A percentile compares a stretch with the other conserved stretches of the same genome.
These are phyloP conservation scores for Penicillium simplicissimum DNA, from an alignment of 495 filamentous ascomycete genomes.

Conservation along the genomic window DNA sequence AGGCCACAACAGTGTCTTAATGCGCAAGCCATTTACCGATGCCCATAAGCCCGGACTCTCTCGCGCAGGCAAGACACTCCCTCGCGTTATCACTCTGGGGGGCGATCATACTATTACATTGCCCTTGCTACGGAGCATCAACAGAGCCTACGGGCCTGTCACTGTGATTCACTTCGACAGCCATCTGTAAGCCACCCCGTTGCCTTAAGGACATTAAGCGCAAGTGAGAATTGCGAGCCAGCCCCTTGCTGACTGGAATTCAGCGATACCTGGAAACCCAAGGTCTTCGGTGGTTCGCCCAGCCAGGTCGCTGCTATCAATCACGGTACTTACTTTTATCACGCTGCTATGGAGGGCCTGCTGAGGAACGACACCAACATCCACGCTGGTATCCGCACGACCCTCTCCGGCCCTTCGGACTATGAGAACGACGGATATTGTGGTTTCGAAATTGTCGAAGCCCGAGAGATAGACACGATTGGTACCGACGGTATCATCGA, in stretches of 20 bases:
- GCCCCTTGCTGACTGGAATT: not conserved
- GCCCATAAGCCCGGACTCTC: conserved; percentile 51
- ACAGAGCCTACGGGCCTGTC: conserved; percentile 64
- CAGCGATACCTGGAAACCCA: conserved; percentile 64
- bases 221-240: not conserved
- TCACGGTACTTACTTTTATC: conserved; percentile 83
- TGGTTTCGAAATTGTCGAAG: conserved; percentile 80
- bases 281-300: conserved; percentile 71
- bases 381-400: conserved; percentile 83
- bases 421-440: conserved; percentile 82
- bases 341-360: conserved; percentile 68
- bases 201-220: not conserved
- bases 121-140: conserved; percentile 63
- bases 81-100: conserved; percentile 67
- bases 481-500: conserved; percentile 69
- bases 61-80: conserved; percentile 56
- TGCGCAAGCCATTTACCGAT: conserved; percentile 50
- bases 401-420: conserved; percentile 67
- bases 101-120: conserved; percentile 67
- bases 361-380: conserved; percentile 81
- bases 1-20: conserved; percentile 55
- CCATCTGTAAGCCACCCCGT: conserved; percentile 51
- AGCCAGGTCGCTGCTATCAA: conserved; percentile 68
- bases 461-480: conserved; percentile 76
- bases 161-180: conserved; percentile 74